Evolutionary conservation across 768 basidiomycete genomes (phyloP), one percentile per base, ranked within the genome.

Genomic region (Agrocybe pediades): DNA sequence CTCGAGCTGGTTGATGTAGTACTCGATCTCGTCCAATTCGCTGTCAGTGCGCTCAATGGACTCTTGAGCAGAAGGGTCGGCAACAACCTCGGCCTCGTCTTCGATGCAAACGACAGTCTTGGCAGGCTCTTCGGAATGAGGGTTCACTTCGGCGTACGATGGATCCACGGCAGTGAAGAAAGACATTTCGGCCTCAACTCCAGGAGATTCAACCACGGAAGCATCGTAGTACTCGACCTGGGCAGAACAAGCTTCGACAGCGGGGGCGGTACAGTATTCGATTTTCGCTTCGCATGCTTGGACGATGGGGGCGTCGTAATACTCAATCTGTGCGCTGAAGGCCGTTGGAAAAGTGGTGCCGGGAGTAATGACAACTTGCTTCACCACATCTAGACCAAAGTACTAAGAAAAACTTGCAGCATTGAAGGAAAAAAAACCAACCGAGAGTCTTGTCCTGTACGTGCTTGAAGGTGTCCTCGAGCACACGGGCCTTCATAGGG

Each of bases 371-470:
- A 62, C 41, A 27, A 66, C 61, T 3, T 56, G 25, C 42, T 60
- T 66, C 33, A 62, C 43, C 20, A 62, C 59, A 46, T 54, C 62
- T 62, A n/a, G n/a, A n/a, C n/a, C n/a, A n/a, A n/a, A n/a, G n/a
- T n/a, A 15, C 6, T 24, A 39, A 9, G 9, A 13, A 21, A 27
- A 46, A 42, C 8, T 9, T 7, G 25, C 21, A 15, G 7, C 21
- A 30, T 6, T 23, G 24, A 24, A 26, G 24, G 25, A 36, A 23
- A 50, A 24, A 39, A 19, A 15, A 25, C 60, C 15, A 36, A 64
- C 65, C 41, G 19, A 51, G 56, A 23, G 57, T 49, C 47, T 56
- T 62, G 44, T 66, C 62, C 23, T 61, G 62, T 20, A 60, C 60
- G 15, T 60, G 54, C 46, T 60, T 62, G 25, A 60, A 45, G 19